Conservation (phyloP, 306 rosid species). For the Prosopis cineraria region DNA sequence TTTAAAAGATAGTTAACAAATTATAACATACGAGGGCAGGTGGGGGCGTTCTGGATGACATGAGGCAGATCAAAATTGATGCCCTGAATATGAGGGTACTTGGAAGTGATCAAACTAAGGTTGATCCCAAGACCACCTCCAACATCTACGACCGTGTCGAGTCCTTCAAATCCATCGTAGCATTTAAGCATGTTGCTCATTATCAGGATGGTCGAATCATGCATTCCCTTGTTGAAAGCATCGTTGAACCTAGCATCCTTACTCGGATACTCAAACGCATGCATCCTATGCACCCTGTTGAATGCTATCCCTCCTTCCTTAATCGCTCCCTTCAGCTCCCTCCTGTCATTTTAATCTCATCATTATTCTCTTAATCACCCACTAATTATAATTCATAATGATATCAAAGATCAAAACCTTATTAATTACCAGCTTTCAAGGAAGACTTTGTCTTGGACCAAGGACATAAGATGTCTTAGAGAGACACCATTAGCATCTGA, state of each 20-base stretch:
- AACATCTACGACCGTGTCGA: slow-evolving; percentile 56
- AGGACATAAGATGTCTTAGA: slow-evolving; percentile 25
- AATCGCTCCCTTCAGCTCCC: slow-evolving; percentile 48
- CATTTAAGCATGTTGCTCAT: slow-evolving; percentile 40
- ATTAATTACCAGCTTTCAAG: slow-evolving; percentile 44
- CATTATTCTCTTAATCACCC: too few relatives aligned
- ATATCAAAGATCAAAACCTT: neutral
- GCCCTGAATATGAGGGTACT: slow-evolving; percentile 47
- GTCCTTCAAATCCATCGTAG: slow-evolving; percentile 48
- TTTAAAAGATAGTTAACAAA: neutral
- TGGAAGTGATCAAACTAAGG: slow-evolving; percentile 52
- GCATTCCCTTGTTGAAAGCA: slow-evolving; percentile 57
- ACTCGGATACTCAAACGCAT: slow-evolving; percentile 43
- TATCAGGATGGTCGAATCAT: slow-evolving; percentile 29
- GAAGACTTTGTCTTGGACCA: slow-evolving; percentile 42
- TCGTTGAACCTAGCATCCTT: slow-evolving; percentile 44
- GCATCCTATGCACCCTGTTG: slow-evolving; percentile 45
- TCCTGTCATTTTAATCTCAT: slow-evolving; percentile 29
- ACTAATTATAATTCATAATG: too few relatives aligned
- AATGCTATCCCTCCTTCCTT: slow-evolving; percentile 60
- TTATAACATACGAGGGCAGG: slow-evolving; percentile 44
- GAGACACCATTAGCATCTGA: slow-evolving; percentile 50
- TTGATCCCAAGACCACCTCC: slow-evolving; percentile 65
- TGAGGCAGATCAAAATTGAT: slow-evolving; percentile 53
- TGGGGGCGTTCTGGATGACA: slow-evolving; percentile 50